These are phyloP conservation scores for Eucalyptus marginata DNA, from an alignment of 345 rosid species.

Conservation along the genomic window DNA sequence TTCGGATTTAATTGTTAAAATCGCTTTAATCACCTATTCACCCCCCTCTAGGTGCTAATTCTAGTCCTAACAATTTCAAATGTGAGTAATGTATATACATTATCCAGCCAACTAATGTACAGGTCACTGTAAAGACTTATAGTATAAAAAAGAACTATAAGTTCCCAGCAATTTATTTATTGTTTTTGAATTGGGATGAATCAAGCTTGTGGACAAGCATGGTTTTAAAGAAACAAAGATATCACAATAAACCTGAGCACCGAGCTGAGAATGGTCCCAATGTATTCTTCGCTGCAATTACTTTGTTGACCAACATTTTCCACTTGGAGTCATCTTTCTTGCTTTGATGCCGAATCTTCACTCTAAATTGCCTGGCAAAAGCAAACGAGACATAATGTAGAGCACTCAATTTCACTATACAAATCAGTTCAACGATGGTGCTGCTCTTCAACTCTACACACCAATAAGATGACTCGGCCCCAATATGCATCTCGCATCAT, in stretches of 20 bases:
- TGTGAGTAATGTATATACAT: background rate
- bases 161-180: background rate
- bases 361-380: constrained; percentile 29
- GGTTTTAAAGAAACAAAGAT: background rate
- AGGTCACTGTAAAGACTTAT: background rate
- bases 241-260: constrained; percentile 11
- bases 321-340: constrained; percentile 71
- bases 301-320: constrained; percentile 63
- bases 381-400: background rate
- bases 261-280: constrained; percentile 36
- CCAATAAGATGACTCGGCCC: background rate
- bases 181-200: background rate
- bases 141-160: too few relatives aligned
- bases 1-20: too few relatives aligned
- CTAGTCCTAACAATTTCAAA: too few relatives aligned
- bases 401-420: background rate
- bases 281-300: constrained; percentile 41
- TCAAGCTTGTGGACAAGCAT: background rate
- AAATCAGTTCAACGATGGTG: background rate
- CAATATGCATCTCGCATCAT: background rate
- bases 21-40: too few relatives aligned
- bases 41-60: too few relatives aligned
- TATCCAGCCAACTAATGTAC: background rate
- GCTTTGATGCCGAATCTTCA: constrained; percentile 49
- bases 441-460: background rate